A percentile compares a stretch with the other conserved stretches of the same genome.
Conservation (phyloP, 2,329 filamentous ascomycete genomes). For the Metarhizium brunneum region DNA sequence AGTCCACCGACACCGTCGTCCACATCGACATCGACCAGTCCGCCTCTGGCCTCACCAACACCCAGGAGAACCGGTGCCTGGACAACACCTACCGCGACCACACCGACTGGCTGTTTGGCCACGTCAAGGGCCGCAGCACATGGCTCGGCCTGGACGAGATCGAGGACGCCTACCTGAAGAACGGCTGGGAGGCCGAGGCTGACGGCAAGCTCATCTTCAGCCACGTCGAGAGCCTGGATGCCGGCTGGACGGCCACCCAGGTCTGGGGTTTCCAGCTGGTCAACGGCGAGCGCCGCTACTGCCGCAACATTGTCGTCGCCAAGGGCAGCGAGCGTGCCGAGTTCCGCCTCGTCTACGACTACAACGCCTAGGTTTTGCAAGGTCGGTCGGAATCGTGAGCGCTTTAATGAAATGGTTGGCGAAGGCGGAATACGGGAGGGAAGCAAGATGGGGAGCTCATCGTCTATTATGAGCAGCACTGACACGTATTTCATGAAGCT, state of each 20-base stretch:
- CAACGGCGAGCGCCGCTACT: conserved; percentile 42
- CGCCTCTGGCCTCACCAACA: conserved; percentile 63
- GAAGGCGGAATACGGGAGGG: background rate
- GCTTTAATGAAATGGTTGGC: no score
- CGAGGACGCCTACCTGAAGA: conserved; percentile 45
- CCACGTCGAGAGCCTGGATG: conserved; percentile 43
- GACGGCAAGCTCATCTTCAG: conserved; percentile 57
- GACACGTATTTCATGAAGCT: background rate
- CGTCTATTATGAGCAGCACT: background rate
- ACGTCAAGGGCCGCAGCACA: conserved; percentile 50
- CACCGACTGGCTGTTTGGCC: conserved; percentile 72
- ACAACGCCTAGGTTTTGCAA: conserved; percentile 13
- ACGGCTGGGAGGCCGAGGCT: conserved; percentile 51
- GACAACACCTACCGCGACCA: conserved; percentile 51
- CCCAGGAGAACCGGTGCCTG: conserved; percentile 43
- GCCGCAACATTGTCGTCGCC: conserved; percentile 41
- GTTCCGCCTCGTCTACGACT: conserved; percentile 50
- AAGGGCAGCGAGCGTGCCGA: conserved; percentile 40
- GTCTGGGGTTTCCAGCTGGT: conserved; percentile 52
- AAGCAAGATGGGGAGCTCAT: background rate
- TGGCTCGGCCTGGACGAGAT: conserved; percentile 39
- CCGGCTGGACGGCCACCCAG: conserved; percentile 47
- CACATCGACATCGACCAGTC: conserved; percentile 67
- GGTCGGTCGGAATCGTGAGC: background rate
- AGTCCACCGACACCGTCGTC: conserved; percentile 30